Conservation (phyloP, 2,329 filamentous ascomycete genomes). For the Pyrenochaeta sp. region DNA sequence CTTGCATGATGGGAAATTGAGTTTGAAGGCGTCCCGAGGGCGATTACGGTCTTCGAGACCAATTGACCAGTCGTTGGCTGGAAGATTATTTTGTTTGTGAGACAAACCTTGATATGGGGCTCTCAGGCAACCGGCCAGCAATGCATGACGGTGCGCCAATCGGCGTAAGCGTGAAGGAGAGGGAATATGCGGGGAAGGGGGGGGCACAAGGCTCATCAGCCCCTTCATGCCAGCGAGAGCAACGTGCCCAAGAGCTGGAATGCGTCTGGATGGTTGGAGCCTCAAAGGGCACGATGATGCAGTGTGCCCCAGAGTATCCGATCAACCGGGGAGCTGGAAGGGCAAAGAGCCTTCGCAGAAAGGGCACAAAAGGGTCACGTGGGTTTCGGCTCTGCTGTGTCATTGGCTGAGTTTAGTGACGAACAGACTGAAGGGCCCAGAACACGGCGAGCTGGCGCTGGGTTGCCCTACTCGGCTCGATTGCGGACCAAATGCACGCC, state of each 20-base stretch:
- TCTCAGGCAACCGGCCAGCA: background rate
- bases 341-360: background rate
- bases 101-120: background rate
- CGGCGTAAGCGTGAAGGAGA: too few species aligned
- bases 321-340: background rate
- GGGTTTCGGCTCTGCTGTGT: background rate
- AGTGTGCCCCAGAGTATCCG: background rate
- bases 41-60: background rate
- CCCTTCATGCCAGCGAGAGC: too few species aligned
- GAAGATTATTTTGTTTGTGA: background rate
- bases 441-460: background rate
- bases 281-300: background rate
- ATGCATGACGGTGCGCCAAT: too few species aligned
- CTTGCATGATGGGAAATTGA: too few species aligned
- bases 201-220: too few species aligned
- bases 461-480: background rate
- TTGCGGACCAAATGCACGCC: too few species aligned
- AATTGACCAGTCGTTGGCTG: background rate
- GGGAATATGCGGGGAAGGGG: too few species aligned
- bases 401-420: background rate
- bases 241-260: background rate
- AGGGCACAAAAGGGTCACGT: background rate
- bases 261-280: background rate
- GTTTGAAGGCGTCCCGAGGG: too few species aligned
- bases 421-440: background rate